Evolutionary conservation across 257 asterid species (phyloP).

Genomic region (Salvia hispanica): DNA sequence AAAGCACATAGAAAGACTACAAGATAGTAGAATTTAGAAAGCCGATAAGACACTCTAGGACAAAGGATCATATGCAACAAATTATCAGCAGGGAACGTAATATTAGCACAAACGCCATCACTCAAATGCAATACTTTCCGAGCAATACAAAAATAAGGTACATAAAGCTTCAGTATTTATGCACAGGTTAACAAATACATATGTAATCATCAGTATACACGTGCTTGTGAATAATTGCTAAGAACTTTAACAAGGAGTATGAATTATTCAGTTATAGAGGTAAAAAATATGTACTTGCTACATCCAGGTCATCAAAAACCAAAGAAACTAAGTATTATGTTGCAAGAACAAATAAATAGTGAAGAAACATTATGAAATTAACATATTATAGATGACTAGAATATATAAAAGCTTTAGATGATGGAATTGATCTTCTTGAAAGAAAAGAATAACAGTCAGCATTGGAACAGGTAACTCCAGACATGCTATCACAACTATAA

Average conservation of each 20-base stretch:
- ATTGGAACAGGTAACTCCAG: background rate
- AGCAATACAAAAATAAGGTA: constrained; percentile 5
- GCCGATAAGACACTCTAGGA: background rate
- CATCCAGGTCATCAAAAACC: constrained; percentile 2
- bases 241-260: background rate
- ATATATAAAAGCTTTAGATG: constrained; percentile 7
- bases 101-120: background rate
- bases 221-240: background rate
- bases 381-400: background rate
- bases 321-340: background rate
- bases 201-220: background rate
- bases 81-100: constrained; percentile 5
- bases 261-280: background rate
- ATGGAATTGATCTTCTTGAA: background rate
- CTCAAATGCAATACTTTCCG: background rate
- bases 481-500: constrained; percentile 17
- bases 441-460: constrained; percentile 4
- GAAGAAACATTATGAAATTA: background rate
- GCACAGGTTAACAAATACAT: background rate
- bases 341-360: constrained; percentile 1
- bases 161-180: background rate
- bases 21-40: background rate
- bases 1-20: background rate
- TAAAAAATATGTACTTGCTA: constrained; percentile 5
- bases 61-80: constrained; percentile 25